These are phyloP conservation scores for Cucurbitaria berberidis DNA, from an alignment of 2,329 filamentous ascomycete species.

Conservation along the genomic window DNA sequence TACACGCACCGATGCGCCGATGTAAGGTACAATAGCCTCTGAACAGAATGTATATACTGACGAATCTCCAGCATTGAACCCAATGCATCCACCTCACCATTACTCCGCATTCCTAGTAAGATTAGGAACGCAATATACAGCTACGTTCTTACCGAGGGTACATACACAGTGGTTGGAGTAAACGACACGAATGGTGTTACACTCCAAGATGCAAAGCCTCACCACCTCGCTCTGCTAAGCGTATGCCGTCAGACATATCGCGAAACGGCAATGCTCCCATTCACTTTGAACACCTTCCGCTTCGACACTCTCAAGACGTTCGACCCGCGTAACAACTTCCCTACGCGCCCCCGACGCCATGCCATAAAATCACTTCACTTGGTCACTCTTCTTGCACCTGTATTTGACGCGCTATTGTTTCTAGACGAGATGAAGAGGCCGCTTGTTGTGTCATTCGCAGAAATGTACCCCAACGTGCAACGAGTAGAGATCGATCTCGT, in stretches of 20 bases:
- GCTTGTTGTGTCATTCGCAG: neutral
- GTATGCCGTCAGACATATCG: neutral
- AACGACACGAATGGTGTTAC: neutral
- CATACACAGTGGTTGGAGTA: neutral
- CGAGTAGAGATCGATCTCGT: neutral
- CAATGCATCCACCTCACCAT: constrained; percentile 3
- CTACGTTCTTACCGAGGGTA: neutral
- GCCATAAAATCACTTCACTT: neutral
- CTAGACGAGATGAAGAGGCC: neutral
- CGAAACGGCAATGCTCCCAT: neutral
- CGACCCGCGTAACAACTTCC: neutral
- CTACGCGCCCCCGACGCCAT: neutral
- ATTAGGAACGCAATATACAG: constrained; percentile 8
- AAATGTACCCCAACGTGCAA: neutral
- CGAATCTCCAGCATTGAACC: neutral
- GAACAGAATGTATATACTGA: neutral
- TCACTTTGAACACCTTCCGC: neutral
- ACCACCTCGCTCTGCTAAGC: neutral
- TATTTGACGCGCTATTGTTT: neutral
- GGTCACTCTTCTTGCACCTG: neutral
- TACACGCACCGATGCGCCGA: neutral
- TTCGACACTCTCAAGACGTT: neutral
- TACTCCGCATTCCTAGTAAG: constrained; percentile 9
- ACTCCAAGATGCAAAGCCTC: neutral
- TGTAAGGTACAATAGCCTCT: neutral